Evolutionary conservation across 169 alveolate species (phyloP), one percentile per base, ranked within the genome.

Genomic region (Sarcocystis neurona): DNA sequence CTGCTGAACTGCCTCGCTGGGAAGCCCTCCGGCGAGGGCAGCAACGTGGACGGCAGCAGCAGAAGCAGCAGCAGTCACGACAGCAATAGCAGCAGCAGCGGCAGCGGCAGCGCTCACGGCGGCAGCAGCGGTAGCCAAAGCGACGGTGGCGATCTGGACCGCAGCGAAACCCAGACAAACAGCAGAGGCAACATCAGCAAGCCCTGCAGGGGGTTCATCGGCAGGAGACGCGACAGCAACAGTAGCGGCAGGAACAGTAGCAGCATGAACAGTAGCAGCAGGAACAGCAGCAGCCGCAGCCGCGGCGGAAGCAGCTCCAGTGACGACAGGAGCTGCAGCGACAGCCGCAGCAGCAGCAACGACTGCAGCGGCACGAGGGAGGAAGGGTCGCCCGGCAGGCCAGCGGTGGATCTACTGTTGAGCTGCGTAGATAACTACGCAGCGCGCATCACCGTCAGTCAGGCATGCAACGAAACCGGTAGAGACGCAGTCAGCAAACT

Each of bases 391-490:
- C 75, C 75, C 8, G 86, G 90, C 56, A 37, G 58, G 58, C 32
- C 53, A 20, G 79, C 86, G 79, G 97, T 97, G 8, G 97, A 96
- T 90, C 93, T 98, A 47, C 96, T 98, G 32, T 92, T 98, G 82
- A 95, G 98, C 48, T 97, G 99, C 92, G 99, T 98, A 1, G 99
- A 98, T 92, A 98, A 97, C 89, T 98, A 97, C 92, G 98, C 99
- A 27, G 99, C 99, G 32, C 94, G 99, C 88, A 97, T 97, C 95
- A 97, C 99, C 39, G 97, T 98, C 32, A 97, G 98, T 93, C 95
- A 95, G 84, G 98, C 98, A 46, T 97, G 99, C 88, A 97, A 97
- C 93, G 97, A 97, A 89, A 93, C 97, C 23, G 96, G 96, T 90
- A 93, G 95, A 94, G 92, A 34, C 8, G n/a, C n/a, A n/a, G n/a